A percentile compares a stretch with the other conserved stretches of the same genome.
Conservation (phyloP, 2,329 filamentous ascomycete species). For the Microcera coccophila region DNA sequence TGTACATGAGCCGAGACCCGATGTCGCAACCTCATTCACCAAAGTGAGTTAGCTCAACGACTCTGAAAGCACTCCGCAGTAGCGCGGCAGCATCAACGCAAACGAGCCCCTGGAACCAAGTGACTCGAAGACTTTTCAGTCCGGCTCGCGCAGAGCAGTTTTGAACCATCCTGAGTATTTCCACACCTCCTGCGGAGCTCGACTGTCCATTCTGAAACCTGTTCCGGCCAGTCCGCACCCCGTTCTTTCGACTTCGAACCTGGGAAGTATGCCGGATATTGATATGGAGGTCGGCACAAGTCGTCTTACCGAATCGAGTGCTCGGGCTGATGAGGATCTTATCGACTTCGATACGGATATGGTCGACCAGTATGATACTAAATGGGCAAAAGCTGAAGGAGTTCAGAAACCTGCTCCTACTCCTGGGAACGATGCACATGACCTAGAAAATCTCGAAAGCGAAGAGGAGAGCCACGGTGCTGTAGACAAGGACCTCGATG, state of each 20-base stretch:
- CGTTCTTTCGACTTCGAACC: background rate
- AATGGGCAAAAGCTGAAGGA: conserved; percentile 3
- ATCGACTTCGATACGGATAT: conserved; percentile 39
- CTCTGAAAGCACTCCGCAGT: no score
- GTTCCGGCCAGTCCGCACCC: no score
- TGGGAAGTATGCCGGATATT: conserved; percentile 25
- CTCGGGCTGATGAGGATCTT: conserved; percentile 32
- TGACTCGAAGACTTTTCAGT: no score
- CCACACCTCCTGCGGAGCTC: no score
- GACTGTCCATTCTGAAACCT: no score
- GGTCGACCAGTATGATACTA: conserved; percentile 19
- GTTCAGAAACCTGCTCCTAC: conserved; percentile 1
- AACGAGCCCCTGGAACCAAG: no score
- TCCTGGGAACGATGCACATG: conserved; percentile 3
- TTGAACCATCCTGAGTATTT: no score
- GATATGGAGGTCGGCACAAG: conserved; percentile 32
- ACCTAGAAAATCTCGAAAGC: conserved; percentile 16
- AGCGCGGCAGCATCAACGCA: no score
- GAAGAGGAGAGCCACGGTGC: conserved; percentile 16
- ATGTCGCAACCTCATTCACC: no score
- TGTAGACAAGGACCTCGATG: conserved; percentile 18
- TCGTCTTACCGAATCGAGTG: conserved; percentile 22
- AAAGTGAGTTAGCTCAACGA: no score
- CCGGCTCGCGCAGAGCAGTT: no score
- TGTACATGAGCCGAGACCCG: no score